Percentiles rank a stretch among this genome's conserved stretches.
phyloP scores from a whole-genome alignment of 352 stramenopile species.

The Globisporangium nodosum region DNA sequence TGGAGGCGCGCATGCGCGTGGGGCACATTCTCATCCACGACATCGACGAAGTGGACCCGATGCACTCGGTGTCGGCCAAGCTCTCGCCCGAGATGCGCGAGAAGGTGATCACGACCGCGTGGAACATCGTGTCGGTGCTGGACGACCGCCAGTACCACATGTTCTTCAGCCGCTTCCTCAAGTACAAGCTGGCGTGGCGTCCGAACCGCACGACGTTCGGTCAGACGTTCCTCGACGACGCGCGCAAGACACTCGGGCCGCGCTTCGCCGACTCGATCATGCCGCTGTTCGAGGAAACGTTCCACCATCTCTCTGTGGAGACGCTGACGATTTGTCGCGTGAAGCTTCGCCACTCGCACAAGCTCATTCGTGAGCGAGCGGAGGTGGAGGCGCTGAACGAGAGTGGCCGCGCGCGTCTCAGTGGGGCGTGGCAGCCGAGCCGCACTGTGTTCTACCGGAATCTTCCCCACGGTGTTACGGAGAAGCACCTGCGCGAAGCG shows the following conservation, averaged over 20 bases:
- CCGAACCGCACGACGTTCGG: constrained; percentile 73
- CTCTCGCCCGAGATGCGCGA: constrained; percentile 59
- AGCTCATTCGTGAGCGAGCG: constrained; percentile 51
- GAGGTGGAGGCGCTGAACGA: constrained; percentile 41
- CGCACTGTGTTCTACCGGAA: constrained; percentile 80
- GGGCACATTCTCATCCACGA: constrained; percentile 81
- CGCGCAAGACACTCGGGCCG: constrained; percentile 55
- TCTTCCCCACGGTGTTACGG: constrained; percentile 54
- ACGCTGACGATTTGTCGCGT: constrained; percentile 83
- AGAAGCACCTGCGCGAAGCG: constrained; percentile 58
- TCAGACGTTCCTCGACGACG: constrained; percentile 74
- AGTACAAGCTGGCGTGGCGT: constrained; percentile 84
- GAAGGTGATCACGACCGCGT: constrained; percentile 75
- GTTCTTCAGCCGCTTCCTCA: constrained; percentile 84
- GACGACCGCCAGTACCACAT: constrained; percentile 84
- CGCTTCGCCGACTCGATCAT: constrained; percentile 61
- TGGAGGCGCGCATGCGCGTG: constrained; percentile 81
- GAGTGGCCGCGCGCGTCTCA: constrained; percentile 27
- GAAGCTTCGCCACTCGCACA: constrained; percentile 64
- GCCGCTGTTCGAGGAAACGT: constrained; percentile 74
- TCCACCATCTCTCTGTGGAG: constrained; percentile 75
- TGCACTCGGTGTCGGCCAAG: constrained; percentile 48
- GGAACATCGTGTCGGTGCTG: constrained; percentile 82
- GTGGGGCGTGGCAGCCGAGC: constrained; percentile 38
- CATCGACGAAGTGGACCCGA: constrained; percentile 69